Percentiles rank a stretch among this genome's conserved stretches.
phyloP scores from a whole-genome alignment of 768 basidiomycete genomes.

The Phylloporus sp. region DNA sequence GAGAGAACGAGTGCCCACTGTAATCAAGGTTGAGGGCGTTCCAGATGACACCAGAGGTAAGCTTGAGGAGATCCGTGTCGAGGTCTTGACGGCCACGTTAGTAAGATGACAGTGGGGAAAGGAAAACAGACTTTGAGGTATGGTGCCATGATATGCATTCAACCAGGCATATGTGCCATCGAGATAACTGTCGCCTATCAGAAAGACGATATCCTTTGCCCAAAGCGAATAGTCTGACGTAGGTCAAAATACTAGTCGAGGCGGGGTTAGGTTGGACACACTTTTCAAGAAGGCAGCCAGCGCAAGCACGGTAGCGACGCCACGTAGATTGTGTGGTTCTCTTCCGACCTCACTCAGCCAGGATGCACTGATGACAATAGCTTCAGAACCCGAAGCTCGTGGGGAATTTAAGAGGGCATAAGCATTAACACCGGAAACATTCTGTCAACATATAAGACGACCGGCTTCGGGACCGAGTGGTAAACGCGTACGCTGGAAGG shows the following conservation, averaged over 20 bases:
- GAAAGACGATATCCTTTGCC: constrained; percentile 91
- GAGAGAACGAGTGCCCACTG: constrained; percentile 93
- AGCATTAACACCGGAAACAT: constrained; percentile 63
- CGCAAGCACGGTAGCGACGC: constrained; percentile 78
- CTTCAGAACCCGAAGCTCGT: constrained; percentile 88
- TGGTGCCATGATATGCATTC: constrained; percentile 68
- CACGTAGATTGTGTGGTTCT: constrained; percentile 71
- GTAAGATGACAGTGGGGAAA: background rate
- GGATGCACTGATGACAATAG: constrained; percentile 86
- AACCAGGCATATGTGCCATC: constrained; percentile 95
- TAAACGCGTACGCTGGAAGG: constrained; percentile 40
- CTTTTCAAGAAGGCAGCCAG: constrained; percentile 83
- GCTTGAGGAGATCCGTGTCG: constrained; percentile 51
- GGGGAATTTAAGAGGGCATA: constrained; percentile 82
- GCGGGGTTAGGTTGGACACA: constrained; percentile 31
- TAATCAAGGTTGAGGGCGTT: constrained; percentile 93
- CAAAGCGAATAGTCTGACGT: constrained; percentile 76
- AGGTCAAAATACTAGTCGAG: constrained; percentile 2
- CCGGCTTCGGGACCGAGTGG: background rate
- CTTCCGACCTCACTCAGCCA: constrained; percentile 69
- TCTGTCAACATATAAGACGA: constrained; percentile 33
- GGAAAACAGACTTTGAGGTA: constrained; percentile 56
- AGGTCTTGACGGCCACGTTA: constrained; percentile 45
- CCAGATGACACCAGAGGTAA: constrained; percentile 90
- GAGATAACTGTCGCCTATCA: constrained; percentile 82